phyloP scores from a whole-genome alignment of 192 early-diverging fungal species.

The Geranomyces variabilis region DNA sequence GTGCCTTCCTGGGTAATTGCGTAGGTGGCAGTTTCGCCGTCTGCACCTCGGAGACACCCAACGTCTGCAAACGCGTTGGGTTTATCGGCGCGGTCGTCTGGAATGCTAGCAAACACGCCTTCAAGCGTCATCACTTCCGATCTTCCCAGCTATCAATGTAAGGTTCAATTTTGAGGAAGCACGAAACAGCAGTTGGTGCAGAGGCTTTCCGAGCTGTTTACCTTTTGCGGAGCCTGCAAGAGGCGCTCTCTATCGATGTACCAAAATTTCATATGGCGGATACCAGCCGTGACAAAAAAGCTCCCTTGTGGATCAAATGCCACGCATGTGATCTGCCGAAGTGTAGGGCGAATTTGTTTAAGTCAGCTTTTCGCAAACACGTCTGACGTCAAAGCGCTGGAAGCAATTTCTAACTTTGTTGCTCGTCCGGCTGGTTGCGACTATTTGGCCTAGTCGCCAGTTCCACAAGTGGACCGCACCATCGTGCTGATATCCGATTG shows the following conservation, averaged over 20 bases:
- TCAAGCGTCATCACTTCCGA: slow-evolving; percentile 45
- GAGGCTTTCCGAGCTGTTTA: too few species aligned
- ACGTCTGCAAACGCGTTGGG: slow-evolving; percentile 75
- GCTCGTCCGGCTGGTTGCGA: slow-evolving; percentile 69
- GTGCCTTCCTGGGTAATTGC: slow-evolving; percentile 71
- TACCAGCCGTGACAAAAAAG: slow-evolving; percentile 78
- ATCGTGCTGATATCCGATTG: slow-evolving; percentile 82
- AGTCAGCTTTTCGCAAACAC: too few species aligned
- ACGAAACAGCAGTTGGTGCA: too few species aligned
- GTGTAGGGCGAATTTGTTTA: too few species aligned
- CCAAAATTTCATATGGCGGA: slow-evolving; percentile 83
- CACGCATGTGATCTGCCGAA: slow-evolving; percentile 46
- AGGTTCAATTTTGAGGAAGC: too few species aligned
- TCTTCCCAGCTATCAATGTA: too few species aligned
- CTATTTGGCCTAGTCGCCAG: slow-evolving; percentile 63
- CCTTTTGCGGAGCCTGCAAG: too few species aligned
- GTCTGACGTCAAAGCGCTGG: not conserved
- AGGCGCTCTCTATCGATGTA: slow-evolving; percentile 52
- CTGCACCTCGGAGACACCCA: slow-evolving; percentile 29
- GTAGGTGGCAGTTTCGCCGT: slow-evolving; percentile 56
- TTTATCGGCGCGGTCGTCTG: slow-evolving; percentile 53
- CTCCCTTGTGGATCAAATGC: slow-evolving; percentile 65
- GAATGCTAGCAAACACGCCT: slow-evolving; percentile 68
- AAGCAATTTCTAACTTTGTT: slow-evolving; percentile 42
- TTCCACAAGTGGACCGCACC: slow-evolving; percentile 84